Conservation (phyloP, 176 grass and related monocot genomes). For the Eleusine coracana region DNA sequence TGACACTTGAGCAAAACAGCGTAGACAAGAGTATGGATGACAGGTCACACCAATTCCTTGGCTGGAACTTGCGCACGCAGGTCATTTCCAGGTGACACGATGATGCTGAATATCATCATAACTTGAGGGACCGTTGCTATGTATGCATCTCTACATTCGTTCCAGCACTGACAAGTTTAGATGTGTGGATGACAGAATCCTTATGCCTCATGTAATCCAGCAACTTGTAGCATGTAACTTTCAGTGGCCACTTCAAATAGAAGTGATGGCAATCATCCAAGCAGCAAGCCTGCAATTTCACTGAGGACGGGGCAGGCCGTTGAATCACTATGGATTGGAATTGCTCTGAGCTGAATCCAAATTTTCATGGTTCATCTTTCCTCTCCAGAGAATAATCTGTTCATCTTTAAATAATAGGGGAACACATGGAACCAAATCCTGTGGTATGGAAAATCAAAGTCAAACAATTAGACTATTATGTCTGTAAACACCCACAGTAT, state of each 20-base stretch:
- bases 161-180: background rate
- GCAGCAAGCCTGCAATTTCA: background rate
- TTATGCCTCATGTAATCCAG: background rate
- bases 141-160: background rate
- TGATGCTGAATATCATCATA: background rate
- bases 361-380: conserved; percentile 35
- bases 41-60: background rate
- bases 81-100: background rate
- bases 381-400: conserved; percentile 73
- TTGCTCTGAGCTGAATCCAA: conserved; percentile 5
- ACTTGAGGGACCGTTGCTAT: background rate
- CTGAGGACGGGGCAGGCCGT: background rate
- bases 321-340: conserved; percentile 22
- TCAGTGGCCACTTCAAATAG: background rate
- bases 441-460: background rate
- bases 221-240: background rate
- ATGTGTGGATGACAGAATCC: background rate
- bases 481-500: background rate
- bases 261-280: conserved; percentile 1
- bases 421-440: conserved; percentile 76
- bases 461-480: background rate
- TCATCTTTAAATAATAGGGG: conserved; percentile 74
- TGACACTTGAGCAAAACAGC: background rate
- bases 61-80: background rate
- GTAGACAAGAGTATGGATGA: background rate